Base-by-base conservation (phyloP, 2,329 filamentous ascomycete species). In the Mycosphaerella sp. region DNA sequence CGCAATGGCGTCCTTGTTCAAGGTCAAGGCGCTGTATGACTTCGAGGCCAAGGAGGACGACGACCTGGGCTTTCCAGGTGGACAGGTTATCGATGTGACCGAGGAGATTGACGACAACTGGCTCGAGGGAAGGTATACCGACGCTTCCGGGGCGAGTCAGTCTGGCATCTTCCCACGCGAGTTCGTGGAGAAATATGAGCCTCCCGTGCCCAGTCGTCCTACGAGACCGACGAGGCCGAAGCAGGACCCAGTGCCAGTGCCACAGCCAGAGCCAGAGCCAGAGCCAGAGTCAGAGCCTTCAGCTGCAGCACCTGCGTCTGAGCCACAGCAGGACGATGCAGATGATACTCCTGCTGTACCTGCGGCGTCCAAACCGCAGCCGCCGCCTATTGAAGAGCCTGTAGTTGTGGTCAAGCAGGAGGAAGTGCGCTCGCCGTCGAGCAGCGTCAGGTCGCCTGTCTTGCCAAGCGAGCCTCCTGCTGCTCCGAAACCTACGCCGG, bases 181-280 rank as follows among this genome's bases (percentile, higher is more conserved):
- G 73, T 98, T 98, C 68, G 93, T 98, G 65, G 93, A 98, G 71
- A 89, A 85, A 72, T 94, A 89, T 71, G 91, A 97, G 69, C 93
- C 93, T 34, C 86, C 84, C 50, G 86, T 91, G 57, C 93, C 93
- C 54, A 89, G 90, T 54, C 83, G 93, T 53, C 93, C 93, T 52
- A 79, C 81, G 57, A 83, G 93, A 64, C 76, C 81, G 13, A 73
- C 70, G 52, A 84, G 87, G 59, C 72, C 79, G 46, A 90, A 85
- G 74, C 86, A 82, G 66, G 82, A 85, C 34, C 50, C 61, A 8
- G 52, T 60, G 18, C 53, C 63, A 25, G 21, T 25, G 59, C 72
- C 79, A 45, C 90, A 85, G 74, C 86, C 81, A 66, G 82, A 85
- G 34, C 50, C 61, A 8, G 52, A 25, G n/a, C n/a, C n/a, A n/a